Evolutionary conservation across 768 basidiomycete species (phyloP), one percentile per base, ranked within the genome.

Genomic region (Mycena rosella): DNA sequence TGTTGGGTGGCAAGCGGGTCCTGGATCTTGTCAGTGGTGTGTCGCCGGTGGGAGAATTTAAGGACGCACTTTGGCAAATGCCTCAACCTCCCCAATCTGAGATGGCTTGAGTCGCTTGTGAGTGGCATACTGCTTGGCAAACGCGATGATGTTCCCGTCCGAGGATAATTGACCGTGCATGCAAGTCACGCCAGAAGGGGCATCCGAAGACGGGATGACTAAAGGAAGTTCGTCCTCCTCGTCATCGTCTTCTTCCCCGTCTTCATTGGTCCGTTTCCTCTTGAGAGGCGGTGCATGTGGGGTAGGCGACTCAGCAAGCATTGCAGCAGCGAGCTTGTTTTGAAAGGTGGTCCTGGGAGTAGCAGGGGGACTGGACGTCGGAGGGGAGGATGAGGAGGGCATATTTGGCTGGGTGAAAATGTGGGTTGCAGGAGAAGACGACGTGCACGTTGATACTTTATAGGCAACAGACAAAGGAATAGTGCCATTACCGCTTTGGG

Each of bases 41-140:
- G 13, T 5, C 0, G 29, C 4, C 32, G 26, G 9, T n/a, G 2
- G 10, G 24, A 13, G 24, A 52, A 26, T 3, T n/a, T n/a, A 30
- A 18, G 17, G 15, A 52, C 36, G 14, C 27, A 52, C 60, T 6
- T 27, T 38, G 1, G 60, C 60, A 52, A 61, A 42, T 5, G 27
- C 13, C 15, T 58, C 57, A 27, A 58, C 44, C 27, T 58, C 57
- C 5, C 15, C 20, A 18, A 47, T 34, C 29, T 58, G 57, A 27
- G 57, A 58, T n/a, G 57, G 57, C n/a, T 47, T 45, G 13, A 58
- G 57, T 4, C 57, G 44, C 30, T 47, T 58, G 22, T 58, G 57
- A 24, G 57, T 58, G 29, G 42, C 57, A 34, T 22, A 58, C 22
- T 34, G 57, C n/a, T 22, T 58, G 8, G 44, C 57, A 32, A 58